Evolutionary conservation across 805 yeast genomes (phyloP), one percentile per base, ranked within the genome.

Genomic region (Candida odintsovae): DNA sequence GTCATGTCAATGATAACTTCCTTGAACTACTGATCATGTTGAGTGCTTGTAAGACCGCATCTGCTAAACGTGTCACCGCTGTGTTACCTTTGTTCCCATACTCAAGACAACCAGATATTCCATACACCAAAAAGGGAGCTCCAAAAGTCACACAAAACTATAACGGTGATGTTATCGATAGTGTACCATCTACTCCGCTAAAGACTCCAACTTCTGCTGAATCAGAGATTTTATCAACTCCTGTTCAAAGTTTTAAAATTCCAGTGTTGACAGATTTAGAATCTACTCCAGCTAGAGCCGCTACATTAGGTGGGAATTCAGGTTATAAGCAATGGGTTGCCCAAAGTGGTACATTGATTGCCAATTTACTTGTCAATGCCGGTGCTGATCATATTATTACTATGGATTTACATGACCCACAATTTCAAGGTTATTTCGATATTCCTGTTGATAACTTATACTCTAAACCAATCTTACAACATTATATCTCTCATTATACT

Each of bases 381-480:
- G 99, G 99, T 36, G 97, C 98, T 1, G 96, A 94, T 66, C 94
- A 95, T 59, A 82, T 90, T 47, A 90, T 94, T 53, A 94, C 99
- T 2, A 90, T 94, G 97, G 99, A 94, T 62, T 72, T 94, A 48
- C 99, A 94, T 64, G 99, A 94, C 61, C 90, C 98, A 2, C 99
- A 94, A 66, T 94, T 89, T 67, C 98, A 95, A 65, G 99, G 99
- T 5, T 94, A 89, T 61, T 94, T 94, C 62, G 94, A 90, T 58
- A 86, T 94, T 39, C 97, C 97, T 2, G 97, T 94, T 38, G 99
- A 94, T 65, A 94, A 94, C 63, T 65, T 94, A 53, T 89, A 88
- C 64, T 87, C 94, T 41, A 84, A 86, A 62, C 97, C 97, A 2
- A 71, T 94, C 47, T 70, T 92, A 47, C 90, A 87, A 63, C 86